Conservation (phyloP, 2,329 filamentous ascomycete species). For the Pseudogymnoascus sp. region DNA sequence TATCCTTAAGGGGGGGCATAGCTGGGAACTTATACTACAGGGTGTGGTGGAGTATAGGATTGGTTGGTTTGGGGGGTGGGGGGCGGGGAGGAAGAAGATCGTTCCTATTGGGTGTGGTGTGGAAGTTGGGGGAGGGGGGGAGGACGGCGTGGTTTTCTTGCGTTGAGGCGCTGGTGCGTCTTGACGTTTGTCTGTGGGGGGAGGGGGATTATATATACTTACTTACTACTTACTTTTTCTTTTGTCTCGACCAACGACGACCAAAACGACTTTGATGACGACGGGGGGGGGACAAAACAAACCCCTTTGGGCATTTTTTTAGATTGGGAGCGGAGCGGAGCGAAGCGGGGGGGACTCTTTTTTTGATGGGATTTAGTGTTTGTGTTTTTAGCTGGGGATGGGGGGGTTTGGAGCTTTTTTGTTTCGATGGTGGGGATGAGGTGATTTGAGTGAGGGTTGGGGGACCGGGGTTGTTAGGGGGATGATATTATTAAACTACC, state of each 20-base stretch:
- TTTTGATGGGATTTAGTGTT: background rate
- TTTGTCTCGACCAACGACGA: background rate
- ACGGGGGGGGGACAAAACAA: background rate
- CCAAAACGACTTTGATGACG: background rate
- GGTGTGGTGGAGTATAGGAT: slow-evolving; percentile 72
- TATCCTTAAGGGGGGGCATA: slow-evolving; percentile 63
- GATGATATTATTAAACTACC: slow-evolving; percentile 3
- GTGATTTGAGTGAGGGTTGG: background rate
- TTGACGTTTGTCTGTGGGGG: background rate
- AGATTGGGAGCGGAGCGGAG: background rate
- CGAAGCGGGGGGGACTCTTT: background rate
- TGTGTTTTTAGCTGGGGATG: background rate
- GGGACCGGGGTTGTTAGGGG: background rate
- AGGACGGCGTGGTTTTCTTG: background rate
- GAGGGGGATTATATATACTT: background rate
- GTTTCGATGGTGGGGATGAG: background rate
- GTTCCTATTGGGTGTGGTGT: background rate
- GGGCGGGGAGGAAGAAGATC: background rate
- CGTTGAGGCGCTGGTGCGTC: background rate
- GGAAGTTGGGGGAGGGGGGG: background rate
- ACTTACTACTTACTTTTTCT: background rate
- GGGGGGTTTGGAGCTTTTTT: background rate
- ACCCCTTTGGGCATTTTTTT: background rate
- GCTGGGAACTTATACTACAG: slow-evolving; percentile 87
- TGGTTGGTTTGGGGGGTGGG: slow-evolving; percentile 35